Evolutionary conservation across 2,329 filamentous ascomycete species (phyloP).

Genomic region (Beauveria sp.): DNA sequence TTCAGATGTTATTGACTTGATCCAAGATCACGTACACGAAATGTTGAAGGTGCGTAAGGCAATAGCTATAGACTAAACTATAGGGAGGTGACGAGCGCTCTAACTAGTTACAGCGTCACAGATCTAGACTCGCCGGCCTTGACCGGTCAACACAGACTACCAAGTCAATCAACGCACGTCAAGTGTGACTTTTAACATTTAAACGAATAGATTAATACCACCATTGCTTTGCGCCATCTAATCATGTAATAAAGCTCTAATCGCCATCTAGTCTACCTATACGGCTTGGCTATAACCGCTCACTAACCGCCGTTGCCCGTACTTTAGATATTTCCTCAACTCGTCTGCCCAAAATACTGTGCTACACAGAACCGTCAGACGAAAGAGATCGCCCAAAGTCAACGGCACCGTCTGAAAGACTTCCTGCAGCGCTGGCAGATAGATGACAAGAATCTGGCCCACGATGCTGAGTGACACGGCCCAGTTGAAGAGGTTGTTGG

Average conservation of each 20-base stretch:
- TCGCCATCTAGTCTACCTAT: conserved; percentile 25
- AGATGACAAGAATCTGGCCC: conserved; percentile 87
- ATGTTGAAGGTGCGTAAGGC: too few species aligned
- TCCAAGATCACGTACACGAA: too few species aligned
- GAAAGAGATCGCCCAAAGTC: conserved; percentile 62
- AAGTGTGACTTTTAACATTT: not conserved
- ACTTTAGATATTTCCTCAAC: conserved; percentile 69
- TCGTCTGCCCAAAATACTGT: conserved; percentile 95
- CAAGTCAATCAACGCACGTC: not conserved
- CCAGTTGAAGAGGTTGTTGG: conserved; percentile 94
- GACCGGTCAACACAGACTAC: not conserved
- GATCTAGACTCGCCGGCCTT: too few species aligned
- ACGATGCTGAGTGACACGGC: conserved; percentile 78
- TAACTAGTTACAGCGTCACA: too few species aligned
- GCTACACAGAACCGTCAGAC: conserved; percentile 70
- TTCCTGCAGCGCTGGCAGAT: conserved; percentile 85
- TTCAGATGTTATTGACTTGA: too few species aligned
- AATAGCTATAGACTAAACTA: too few species aligned
- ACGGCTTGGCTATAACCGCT: conserved; percentile 59
- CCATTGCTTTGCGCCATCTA: not conserved
- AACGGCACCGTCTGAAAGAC: conserved; percentile 95
- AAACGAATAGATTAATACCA: not conserved
- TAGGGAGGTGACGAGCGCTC: too few species aligned
- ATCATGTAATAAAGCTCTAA: conserved; percentile 3
- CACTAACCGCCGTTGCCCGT: conserved; percentile 49